Conservation (phyloP, 225 moss, liverwort and hornwort genomes). For the Neckera pumila region DNA sequence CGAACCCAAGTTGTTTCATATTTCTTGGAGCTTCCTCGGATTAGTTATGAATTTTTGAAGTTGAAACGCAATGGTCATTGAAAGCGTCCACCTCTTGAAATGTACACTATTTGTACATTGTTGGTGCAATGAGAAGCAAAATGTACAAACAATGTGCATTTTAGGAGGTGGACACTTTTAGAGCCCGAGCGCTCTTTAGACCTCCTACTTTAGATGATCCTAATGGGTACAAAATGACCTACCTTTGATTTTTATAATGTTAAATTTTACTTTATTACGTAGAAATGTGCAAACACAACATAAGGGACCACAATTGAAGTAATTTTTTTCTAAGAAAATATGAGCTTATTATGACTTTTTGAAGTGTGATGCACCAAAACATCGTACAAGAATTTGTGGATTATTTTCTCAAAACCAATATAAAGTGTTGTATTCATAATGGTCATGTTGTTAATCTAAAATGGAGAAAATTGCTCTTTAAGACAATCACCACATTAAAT, state of each 20-base stretch:
- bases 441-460: background rate
- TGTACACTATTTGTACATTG: background rate
- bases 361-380: background rate
- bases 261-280: background rate
- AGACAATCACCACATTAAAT: background rate
- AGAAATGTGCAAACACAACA: accelerated
- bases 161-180: background rate
- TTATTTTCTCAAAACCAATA: background rate
- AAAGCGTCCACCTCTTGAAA: background rate
- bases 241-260: background rate
- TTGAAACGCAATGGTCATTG: background rate
- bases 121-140: background rate
- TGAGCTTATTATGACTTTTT: background rate
- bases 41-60: background rate
- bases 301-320: background rate
- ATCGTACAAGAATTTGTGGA: background rate
- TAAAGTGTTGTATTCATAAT: background rate
- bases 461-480: background rate
- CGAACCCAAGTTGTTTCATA: background rate
- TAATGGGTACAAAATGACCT: background rate
- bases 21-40: background rate
- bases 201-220: background rate
- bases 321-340: background rate
- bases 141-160: background rate
- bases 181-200: background rate